A percentile compares a stretch with the other conserved stretches of the same genome.
These are phyloP conservation scores for Asterochloris erici DNA, from an alignment of 139 green algal species.

Conservation along the genomic window DNA sequence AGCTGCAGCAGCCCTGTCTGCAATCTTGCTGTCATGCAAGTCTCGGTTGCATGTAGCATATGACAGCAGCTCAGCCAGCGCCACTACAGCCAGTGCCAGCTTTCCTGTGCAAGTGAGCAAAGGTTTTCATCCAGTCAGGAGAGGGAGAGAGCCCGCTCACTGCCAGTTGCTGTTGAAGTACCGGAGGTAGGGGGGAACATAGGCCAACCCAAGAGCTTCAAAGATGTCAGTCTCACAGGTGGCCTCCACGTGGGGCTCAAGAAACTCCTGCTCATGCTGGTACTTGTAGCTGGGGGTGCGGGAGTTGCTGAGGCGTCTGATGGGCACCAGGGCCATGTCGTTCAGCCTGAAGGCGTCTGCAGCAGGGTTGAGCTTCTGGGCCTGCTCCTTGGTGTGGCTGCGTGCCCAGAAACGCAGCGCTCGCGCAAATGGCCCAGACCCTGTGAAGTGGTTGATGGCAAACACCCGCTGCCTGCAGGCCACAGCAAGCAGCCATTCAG, in stretches of 20 bases:
- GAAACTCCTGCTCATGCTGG: too few relatives aligned
- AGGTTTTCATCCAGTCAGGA: too few relatives aligned
- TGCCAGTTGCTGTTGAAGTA: slow-evolving; percentile 17
- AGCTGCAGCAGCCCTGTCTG: too few relatives aligned
- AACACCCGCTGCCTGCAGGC: slow-evolving; percentile 13
- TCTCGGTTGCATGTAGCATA: too few relatives aligned
- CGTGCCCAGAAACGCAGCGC: slow-evolving; percentile 24
- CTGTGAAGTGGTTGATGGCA: slow-evolving; percentile 27
- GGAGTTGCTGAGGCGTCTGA: not conserved
- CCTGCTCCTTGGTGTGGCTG: not conserved
- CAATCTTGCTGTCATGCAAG: too few relatives aligned
- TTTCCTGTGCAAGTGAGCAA: too few relatives aligned
- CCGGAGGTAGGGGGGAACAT: slow-evolving; percentile 31
- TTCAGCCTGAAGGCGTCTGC: slow-evolving; percentile 21
- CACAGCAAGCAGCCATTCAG: not conserved
- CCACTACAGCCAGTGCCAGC: too few relatives aligned
- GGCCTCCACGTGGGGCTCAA: not conserved
- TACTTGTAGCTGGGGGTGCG: too few relatives aligned
- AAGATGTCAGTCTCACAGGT: slow-evolving; percentile 27
- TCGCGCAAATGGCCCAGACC: slow-evolving; percentile 15
- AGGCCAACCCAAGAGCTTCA: slow-evolving; percentile 14
- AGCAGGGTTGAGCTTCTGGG: not conserved
- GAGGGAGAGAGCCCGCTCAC: not conserved
- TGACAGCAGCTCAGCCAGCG: too few relatives aligned
- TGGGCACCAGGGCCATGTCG: slow-evolving; percentile 14